Conservation (phyloP, 768 basidiomycete genomes). For the Suillus discolor region DNA sequence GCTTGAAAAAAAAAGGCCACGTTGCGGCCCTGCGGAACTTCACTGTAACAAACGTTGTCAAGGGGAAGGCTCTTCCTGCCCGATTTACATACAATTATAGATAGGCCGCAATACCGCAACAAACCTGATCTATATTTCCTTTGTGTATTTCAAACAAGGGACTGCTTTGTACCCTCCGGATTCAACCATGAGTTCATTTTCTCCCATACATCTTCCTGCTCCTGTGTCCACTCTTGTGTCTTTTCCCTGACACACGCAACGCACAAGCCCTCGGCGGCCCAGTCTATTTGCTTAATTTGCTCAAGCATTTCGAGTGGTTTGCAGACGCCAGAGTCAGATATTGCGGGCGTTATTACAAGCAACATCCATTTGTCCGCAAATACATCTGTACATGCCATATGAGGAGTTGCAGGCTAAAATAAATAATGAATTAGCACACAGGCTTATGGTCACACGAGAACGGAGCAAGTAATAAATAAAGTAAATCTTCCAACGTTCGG, state of each 20-base stretch:
- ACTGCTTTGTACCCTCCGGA: conserved; percentile 14
- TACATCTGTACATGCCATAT: conserved; percentile 74
- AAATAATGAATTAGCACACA: not conserved
- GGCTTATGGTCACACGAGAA: not conserved
- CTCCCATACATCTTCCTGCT: conserved; percentile 61
- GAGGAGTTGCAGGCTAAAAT: conserved; percentile 51
- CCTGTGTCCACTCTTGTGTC: conserved; percentile 63
- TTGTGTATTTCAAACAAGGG: conserved; percentile 1
- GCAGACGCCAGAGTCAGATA: conserved; percentile 62
- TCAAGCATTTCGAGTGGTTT: conserved; percentile 75
- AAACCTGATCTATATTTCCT: conserved; percentile 8
- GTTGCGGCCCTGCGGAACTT: conserved; percentile 19
- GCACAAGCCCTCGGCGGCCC: conserved; percentile 63
- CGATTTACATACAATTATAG: not conserved
- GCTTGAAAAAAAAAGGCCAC: conserved; percentile 21
- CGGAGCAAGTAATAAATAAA: not conserved
- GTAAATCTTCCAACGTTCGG: not conserved
- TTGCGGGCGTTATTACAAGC: conserved; percentile 67
- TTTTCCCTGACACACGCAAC: conserved; percentile 58
- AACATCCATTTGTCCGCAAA: conserved; percentile 75
- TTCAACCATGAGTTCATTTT: conserved; percentile 61
- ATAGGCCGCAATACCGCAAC: conserved; percentile 8
- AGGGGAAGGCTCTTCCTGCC: not conserved
- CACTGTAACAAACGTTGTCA: conserved; percentile 20
- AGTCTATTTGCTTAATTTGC: conserved; percentile 57